These are phyloP conservation scores for Boletus subparvulus DNA, from an alignment of 768 basidiomycete genomes.

Conservation along the genomic window DNA sequence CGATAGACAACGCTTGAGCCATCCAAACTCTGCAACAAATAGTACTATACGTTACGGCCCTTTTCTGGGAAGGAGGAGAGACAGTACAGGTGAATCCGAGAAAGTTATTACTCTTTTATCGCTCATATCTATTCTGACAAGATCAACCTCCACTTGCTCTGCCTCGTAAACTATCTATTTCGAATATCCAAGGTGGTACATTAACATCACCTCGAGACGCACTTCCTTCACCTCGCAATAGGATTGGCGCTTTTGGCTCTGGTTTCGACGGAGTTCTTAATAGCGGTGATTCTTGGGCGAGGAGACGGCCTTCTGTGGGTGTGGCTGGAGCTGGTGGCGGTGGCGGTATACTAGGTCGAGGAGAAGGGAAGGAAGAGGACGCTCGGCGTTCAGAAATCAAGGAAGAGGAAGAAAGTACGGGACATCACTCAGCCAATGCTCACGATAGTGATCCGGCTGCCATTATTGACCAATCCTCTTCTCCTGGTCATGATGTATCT, in stretches of 20 bases:
- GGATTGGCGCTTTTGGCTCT: slow-evolving; percentile 54
- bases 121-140: slow-evolving; percentile 30
- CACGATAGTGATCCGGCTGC: slow-evolving; percentile 8
- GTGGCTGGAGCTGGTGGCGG: slow-evolving; percentile 41
- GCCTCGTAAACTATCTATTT: slow-evolving; percentile 70
- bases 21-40: slow-evolving; percentile 45
- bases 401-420: slow-evolving; percentile 53
- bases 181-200: slow-evolving; percentile 52
- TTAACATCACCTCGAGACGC: slow-evolving; percentile 57
- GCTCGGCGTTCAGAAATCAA: slow-evolving; percentile 49
- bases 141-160: slow-evolving; percentile 57
- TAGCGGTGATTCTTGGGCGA: slow-evolving; percentile 68
- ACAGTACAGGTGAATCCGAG: slow-evolving; percentile 57
- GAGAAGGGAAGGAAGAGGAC: slow-evolving; percentile 40
- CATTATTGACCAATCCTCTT: slow-evolving; percentile 11
- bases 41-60: slow-evolving; percentile 64
- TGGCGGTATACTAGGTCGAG: slow-evolving; percentile 38
- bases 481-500: slow-evolving; percentile 9
- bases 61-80: slow-evolving; percentile 59
- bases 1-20: slow-evolving; percentile 60
- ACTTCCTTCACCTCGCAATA: slow-evolving; percentile 63
- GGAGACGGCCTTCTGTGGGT: slow-evolving; percentile 62
- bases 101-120: neutral
- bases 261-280: slow-evolving; percentile 74
- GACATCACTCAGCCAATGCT: slow-evolving; percentile 3